These are phyloP conservation scores for Pseudomicrostroma phylloplanum DNA, from an alignment of 1,284 basidiomycete genomes.

Conservation along the genomic window DNA sequence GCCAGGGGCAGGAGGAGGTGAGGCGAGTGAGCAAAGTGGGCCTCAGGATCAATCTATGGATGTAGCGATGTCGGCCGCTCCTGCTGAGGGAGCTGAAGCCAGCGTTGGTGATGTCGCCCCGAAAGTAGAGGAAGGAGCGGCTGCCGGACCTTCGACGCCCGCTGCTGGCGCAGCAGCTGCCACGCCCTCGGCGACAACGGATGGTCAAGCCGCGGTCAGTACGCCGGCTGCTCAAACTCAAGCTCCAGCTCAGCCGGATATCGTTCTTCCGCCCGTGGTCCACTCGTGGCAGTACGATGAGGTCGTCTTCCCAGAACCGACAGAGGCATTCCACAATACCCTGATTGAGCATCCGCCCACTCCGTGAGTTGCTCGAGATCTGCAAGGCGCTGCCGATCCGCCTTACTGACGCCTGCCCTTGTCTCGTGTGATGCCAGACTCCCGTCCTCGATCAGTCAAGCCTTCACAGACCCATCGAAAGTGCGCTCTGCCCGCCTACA, in stretches of 20 bases:
- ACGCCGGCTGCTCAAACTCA: constrained; percentile 14
- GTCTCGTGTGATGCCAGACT: constrained; percentile 50
- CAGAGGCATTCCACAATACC: constrained; percentile 75
- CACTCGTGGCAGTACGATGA: constrained; percentile 99
- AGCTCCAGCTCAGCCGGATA: constrained; percentile 9
- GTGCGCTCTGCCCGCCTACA: constrained; percentile 27
- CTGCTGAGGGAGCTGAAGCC: constrained; percentile 17
- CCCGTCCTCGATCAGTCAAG: constrained; percentile 32
- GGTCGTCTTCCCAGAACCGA: constrained; percentile 91
- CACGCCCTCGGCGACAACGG: neutral
- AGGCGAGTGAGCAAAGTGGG: constrained; percentile 60
- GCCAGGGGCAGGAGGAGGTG: constrained; percentile 48
- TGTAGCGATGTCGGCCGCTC: constrained; percentile 21
- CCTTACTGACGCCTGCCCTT: constrained; percentile 56
- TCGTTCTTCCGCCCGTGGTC: constrained; percentile 40
- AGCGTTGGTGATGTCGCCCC: constrained; percentile 12
- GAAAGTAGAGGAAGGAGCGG: neutral
- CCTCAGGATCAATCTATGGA: constrained; percentile 54
- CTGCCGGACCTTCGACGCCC: neutral
- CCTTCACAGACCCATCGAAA: constrained; percentile 30
- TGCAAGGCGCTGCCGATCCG: constrained; percentile 10
- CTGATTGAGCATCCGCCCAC: constrained; percentile 78
- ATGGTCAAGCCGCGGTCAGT: neutral
- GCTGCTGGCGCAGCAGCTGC: neutral
- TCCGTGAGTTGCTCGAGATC: constrained; percentile 53